Base-by-base conservation (phyloP, 495 filamentous ascomycete genomes). In the Acidiella bohemica region DNA sequence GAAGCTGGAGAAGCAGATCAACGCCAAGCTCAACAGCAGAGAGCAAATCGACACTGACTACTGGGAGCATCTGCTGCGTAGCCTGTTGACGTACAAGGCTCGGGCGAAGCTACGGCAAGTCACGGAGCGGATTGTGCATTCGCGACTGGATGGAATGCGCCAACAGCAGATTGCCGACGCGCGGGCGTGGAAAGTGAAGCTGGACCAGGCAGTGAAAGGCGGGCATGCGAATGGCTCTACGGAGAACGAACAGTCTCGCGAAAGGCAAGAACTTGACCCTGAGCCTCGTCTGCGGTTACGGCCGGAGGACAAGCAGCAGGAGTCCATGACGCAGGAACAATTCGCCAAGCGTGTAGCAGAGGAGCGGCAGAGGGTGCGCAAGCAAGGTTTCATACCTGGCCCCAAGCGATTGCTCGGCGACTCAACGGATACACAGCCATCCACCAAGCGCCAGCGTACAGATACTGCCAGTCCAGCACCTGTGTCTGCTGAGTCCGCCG, bases 1-100 rank as follows among this genome's bases (percentile, higher is more conserved):
- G 56, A 68, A 67, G 16, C 66, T 97, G 19, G 90, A 96, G 61
- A 70, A 65, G 38, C 85, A 94, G 58, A 87, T 97, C 50, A 73
- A 70, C 47, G 63, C 64, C 7, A 97, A 96, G 59, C 59, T 97
- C 27, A 68, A 78, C 29, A 90, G 84, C 10, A 78, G 93, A 47
- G 86, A 95, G 56, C 80, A 82, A 8, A 85, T 96, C 53, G 92
- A 97, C 63, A 83, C 80, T 3, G 90, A 97, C 57, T 97, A 96
- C 58, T 97, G 90, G 90, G 85, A 93, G 49, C 81, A 92, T 52
- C 70, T 97, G 2, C 67, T 96, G 33, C 74, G 78, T 47, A 93
- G 80, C 53, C 63, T 97, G 28, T 66, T 78, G 11, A 76, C 93
- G 3, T 94, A 81, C 75, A 96, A 95, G 60, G 84, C 88, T 4